Base-by-base conservation (phyloP, 345 rosid species). In the Eucalyptus sideroxylon region DNA sequence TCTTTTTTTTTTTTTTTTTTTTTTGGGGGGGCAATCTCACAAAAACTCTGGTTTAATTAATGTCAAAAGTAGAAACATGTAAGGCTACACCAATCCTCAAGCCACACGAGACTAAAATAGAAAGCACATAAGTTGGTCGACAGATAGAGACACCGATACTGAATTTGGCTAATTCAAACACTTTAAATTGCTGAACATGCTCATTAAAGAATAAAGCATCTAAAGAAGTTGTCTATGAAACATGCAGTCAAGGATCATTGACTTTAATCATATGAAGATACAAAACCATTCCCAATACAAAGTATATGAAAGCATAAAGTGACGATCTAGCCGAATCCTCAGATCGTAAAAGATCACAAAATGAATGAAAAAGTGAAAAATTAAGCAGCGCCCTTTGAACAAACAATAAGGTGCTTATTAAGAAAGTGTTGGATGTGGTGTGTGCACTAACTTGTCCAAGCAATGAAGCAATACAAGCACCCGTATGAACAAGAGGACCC, bases 391-490 rank as follows among this genome's bases (percentile, higher is more conserved):
- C 16, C 47, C 30, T 87, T 23, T 55, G 44, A 23, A 87, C 69
- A 50, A 50, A 50, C 88, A 77, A 77, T 77, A 21, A 77, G 47
- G 26, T 21, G 83, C 47, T 30, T 24, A 88, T 87, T 24, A 87
- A 77, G 83, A 72, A 31, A 77, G 40, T 30, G 37, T 69, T 59
- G 47, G 88, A 53, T 53, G 82, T 31, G 77, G 5, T 40, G 49
- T 31, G 30, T 80, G 31, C 55, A 42, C 96, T 94, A 89, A 98
- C 98, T 91, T 98, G 99, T 90, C 99, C 99, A 92, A 97, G 97
- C 94, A 98, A 93, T n/a, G 99, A 98, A 83, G 98, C 99, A 91
- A 98, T 98, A 93, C 99, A 98, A 87, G 99, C 99, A 89, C 99
- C 99, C 23, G 94, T 98, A 89, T 98, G 98, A 90, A 97, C 99